phyloP scores from a whole-genome alignment of 2,329 filamentous ascomycete genomes.

The Lasiodiplodia theobromae region DNA sequence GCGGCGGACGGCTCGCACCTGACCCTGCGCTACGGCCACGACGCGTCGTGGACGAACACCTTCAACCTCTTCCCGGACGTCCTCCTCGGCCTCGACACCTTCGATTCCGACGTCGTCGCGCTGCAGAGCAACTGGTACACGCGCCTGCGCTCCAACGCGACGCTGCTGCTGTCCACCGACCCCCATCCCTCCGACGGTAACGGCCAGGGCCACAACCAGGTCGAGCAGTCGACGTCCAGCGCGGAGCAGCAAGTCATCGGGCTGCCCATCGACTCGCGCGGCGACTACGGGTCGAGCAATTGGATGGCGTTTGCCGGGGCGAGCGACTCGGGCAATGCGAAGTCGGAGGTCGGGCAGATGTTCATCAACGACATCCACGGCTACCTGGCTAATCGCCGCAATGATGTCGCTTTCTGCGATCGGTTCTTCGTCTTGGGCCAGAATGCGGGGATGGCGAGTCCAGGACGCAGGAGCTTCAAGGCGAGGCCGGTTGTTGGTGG shows the following conservation, averaged over 20 bases:
- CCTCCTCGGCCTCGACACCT: slow-evolving; percentile 48
- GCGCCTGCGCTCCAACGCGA: slow-evolving; percentile 39
- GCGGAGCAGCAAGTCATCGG: slow-evolving; percentile 36
- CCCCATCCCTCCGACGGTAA: neutral
- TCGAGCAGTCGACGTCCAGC: too few species aligned
- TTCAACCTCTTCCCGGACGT: slow-evolving; percentile 54
- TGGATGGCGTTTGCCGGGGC: slow-evolving; percentile 53
- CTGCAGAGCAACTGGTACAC: slow-evolving; percentile 50
- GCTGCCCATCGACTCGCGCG: slow-evolving; percentile 40
- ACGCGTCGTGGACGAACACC: slow-evolving; percentile 45
- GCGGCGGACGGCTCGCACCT: slow-evolving; percentile 47
- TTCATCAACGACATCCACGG: slow-evolving; percentile 51
- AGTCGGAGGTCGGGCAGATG: slow-evolving; percentile 29
- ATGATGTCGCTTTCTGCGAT: slow-evolving; percentile 53
- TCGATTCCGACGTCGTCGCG: slow-evolving; percentile 43
- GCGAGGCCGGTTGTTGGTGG: slow-evolving; percentile 53
- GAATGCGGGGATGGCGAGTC: slow-evolving; percentile 33
- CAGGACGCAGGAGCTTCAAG: slow-evolving; percentile 38
- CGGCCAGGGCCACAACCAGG: slow-evolving; percentile 7
- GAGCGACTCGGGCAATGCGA: neutral
- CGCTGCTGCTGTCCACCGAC: neutral
- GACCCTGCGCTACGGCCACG: slow-evolving; percentile 45
- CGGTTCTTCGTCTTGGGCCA: slow-evolving; percentile 48
- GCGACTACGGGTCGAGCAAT: slow-evolving; percentile 53
- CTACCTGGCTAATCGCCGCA: slow-evolving; percentile 51